Percentiles rank a stretch among this genome's conserved stretches.
Conservation (phyloP, 2,329 filamentous ascomycete genomes). For the Aspergillus quadrilineatus region DNA sequence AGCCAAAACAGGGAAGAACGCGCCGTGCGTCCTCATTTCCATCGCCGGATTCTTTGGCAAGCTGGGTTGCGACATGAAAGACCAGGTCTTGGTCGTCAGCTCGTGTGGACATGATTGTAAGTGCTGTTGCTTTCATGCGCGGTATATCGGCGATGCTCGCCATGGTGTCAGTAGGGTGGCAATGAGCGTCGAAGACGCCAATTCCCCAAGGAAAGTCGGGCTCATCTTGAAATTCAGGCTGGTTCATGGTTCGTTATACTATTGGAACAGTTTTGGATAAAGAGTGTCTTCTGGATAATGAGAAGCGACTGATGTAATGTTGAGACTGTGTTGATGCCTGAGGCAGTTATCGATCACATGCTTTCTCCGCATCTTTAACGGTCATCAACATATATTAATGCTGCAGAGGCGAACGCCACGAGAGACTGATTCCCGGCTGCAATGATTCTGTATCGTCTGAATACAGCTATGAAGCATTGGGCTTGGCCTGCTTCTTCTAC, state of each 20-base stretch:
- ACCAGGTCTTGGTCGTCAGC: conserved; percentile 62
- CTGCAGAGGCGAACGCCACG: background rate
- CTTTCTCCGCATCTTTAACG: conserved; percentile 1
- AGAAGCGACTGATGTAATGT: conserved; percentile 4
- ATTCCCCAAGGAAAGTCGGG: conserved; percentile 59
- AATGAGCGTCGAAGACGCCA: conserved; percentile 64
- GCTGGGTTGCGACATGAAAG: conserved; percentile 45
- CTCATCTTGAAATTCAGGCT: conserved; percentile 16
- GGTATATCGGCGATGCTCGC: conserved; percentile 55
- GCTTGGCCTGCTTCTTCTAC: background rate
- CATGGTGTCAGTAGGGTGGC: conserved; percentile 66
- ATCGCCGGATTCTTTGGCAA: conserved; percentile 34
- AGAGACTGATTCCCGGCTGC: background rate
- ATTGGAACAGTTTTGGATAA: background rate
- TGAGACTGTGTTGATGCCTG: background rate
- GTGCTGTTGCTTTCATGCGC: conserved; percentile 56
- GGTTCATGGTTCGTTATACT: conserved; percentile 1
- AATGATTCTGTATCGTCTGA: background rate
- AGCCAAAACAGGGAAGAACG: conserved; percentile 63
- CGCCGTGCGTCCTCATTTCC: conserved; percentile 32
- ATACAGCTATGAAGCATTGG: background rate
- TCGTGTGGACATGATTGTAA: conserved; percentile 65
- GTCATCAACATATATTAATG: background rate
- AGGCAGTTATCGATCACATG: conserved; percentile 11
- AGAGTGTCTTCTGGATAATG: background rate